Base-by-base conservation (phyloP, 1,139 yeast species). In the Sugiyamaella xylanicola region DNA sequence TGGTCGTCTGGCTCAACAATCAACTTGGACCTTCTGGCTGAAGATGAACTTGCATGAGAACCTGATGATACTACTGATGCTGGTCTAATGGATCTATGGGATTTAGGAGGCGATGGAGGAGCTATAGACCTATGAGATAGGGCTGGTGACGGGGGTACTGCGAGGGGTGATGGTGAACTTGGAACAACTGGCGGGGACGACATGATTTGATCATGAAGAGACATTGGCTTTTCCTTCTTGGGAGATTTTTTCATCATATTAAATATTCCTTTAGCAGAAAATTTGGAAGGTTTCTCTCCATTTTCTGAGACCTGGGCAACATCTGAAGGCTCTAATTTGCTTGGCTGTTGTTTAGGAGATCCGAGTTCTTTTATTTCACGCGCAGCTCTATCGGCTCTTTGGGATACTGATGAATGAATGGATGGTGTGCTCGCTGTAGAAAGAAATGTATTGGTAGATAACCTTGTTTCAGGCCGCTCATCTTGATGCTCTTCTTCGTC, bases 201-300 rank as follows among this genome's bases (percentile, higher is more conserved):
- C 48, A 43, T 42, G 13, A 42, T 50, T 22, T 35, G 43, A 4
- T 50, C 48, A 43, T 50, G 52, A 20, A 48, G 46, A 8, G 52
- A 48, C 29, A 48, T 19, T 7, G 46, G 46, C 9, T 27, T 40
- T 2, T 48, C 46, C 32, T 41, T 40, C 17, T 48, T 48, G 19
- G 52, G 51, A 13, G 43, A 29, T 22, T 57, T 59, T 37, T 55
- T 58, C 54, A 56, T 53, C 37, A 49, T 54, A 20, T 56, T 47
- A 43, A 62, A 49, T 21, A 63, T 56, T 4, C 61, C 62, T 51
- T 61, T 61, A 20, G 65, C 65, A n/a, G 65, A 62, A 51, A 51
- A 63, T 51, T 60, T 60, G 9, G 66, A 62, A 19, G 45, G 47
- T 21, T 29, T 48, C 27, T 48, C 52, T 27, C 32, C 15, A 20